Evolutionary conservation across 768 basidiomycete species (phyloP).

Genomic region (Lactarius trivialis): DNA sequence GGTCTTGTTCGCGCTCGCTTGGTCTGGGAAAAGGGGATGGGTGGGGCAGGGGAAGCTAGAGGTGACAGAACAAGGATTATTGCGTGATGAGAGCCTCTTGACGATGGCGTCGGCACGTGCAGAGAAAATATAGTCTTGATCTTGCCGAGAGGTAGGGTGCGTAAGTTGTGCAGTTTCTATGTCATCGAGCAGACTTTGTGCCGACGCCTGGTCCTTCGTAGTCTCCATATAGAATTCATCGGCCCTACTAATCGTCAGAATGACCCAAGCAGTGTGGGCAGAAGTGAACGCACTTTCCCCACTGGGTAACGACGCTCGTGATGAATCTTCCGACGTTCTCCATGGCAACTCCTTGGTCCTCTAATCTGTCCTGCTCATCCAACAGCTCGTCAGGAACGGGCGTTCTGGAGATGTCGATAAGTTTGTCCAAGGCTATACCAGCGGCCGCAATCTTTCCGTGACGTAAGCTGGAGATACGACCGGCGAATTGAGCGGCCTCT

Average conservation of each 20-base stretch:
- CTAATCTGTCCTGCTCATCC: constrained; percentile 85
- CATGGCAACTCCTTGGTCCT: constrained; percentile 70
- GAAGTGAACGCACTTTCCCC: constrained; percentile 59
- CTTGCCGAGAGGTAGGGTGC: constrained; percentile 65
- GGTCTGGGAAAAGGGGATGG: constrained; percentile 64
- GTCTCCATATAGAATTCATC: constrained; percentile 84
- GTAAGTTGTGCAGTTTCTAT: constrained; percentile 62
- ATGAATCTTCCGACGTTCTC: constrained; percentile 69
- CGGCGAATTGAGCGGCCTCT: constrained; percentile 73
- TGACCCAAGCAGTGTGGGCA: not conserved
- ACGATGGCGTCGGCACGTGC: constrained; percentile 59
- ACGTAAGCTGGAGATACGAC: constrained; percentile 57
- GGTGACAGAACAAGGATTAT: constrained; percentile 47
- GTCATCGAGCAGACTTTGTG: constrained; percentile 65
- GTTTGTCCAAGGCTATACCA: constrained; percentile 73
- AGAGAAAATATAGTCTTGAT: constrained; percentile 56
- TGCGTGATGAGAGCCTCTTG: constrained; percentile 58
- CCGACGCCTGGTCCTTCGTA: constrained; percentile 63
- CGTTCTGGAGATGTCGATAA: constrained; percentile 75
- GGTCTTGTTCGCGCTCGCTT: constrained; percentile 45
- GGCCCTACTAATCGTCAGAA: constrained; percentile 42
- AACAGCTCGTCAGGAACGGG: constrained; percentile 79
- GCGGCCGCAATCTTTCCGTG: constrained; percentile 64
- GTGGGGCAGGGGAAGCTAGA: constrained; percentile 61
- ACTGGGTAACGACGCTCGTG: constrained; percentile 74